phyloP scores from a whole-genome alignment of 345 rosid species.

The Adansonia digitata region DNA sequence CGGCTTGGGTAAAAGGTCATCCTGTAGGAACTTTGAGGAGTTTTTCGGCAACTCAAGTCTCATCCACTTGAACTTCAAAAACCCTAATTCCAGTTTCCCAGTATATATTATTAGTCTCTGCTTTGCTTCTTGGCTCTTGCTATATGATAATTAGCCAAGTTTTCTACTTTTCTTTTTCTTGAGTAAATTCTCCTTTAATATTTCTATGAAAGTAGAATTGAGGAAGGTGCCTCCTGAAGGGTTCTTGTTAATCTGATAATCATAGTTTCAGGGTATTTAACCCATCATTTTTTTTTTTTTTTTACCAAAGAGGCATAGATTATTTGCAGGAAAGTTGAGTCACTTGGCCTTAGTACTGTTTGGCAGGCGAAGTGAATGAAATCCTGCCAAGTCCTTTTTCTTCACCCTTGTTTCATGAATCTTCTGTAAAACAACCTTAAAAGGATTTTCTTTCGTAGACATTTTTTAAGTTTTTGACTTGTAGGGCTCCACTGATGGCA shows the following conservation, averaged over 20 bases:
- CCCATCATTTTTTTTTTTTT: not conserved
- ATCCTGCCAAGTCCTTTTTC: conserved; percentile 24
- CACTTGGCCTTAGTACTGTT: conserved; percentile 24
- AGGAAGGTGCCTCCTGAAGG: conserved; percentile 22
- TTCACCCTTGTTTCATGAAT: not conserved
- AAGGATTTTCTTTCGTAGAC: not conserved
- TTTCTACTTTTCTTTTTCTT: not conserved
- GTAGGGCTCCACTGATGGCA: conserved; percentile 45
- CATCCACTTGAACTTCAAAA: not conserved
- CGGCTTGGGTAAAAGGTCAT: not conserved
- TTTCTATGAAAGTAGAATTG: not conserved
- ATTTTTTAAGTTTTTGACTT: no score
- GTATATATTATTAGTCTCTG: not conserved
- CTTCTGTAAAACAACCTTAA: no score
- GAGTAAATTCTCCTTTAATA: not conserved
- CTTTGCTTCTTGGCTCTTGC: no score
- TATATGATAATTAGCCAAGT: not conserved
- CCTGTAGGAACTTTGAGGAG: not conserved
- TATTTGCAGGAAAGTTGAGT: conserved; percentile 49
- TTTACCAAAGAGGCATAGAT: conserved; percentile 28
- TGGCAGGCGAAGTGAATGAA: conserved; percentile 42
- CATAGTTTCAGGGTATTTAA: conserved; percentile 16
- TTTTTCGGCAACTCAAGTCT: not conserved
- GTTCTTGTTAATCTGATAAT: conserved; percentile 6
- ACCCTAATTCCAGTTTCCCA: not conserved